Evolutionary conservation across 768 basidiomycete genomes (phyloP).

Genomic region (Termitomyces sp.): DNA sequence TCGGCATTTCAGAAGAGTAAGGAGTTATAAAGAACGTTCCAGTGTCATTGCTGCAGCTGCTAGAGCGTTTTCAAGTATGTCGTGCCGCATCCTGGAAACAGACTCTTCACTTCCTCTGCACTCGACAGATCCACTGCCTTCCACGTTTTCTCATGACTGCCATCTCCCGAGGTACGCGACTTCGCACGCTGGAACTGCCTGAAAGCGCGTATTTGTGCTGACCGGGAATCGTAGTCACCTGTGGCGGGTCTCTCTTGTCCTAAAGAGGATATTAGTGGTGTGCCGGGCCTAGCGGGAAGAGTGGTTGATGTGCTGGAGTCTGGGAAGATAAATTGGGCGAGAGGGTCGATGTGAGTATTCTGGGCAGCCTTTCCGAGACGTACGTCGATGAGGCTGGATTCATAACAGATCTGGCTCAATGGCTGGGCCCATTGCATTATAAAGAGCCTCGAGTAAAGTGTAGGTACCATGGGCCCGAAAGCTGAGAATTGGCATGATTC

Average conservation of each 20-base stretch:
- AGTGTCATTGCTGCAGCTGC: conserved; percentile 83
- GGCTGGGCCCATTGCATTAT: conserved; percentile 77
- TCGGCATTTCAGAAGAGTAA: neutral
- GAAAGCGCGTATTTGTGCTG: conserved; percentile 73
- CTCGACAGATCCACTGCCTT: conserved; percentile 82
- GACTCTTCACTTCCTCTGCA: conserved; percentile 73
- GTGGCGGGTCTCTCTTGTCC: conserved; percentile 1
- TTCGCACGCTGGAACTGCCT: conserved; percentile 61
- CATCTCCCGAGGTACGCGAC: conserved; percentile 46
- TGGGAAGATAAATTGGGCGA: conserved; percentile 20
- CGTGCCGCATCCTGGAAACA: conserved; percentile 88
- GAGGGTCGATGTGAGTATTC: conserved; percentile 40
- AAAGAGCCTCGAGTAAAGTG: conserved; percentile 62
- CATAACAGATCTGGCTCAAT: conserved; percentile 28
- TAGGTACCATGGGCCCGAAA: conserved; percentile 85
- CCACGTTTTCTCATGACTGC: conserved; percentile 35
- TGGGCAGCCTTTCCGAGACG: conserved; percentile 61
- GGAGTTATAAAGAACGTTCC: conserved; percentile 62
- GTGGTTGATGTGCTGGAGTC: conserved; percentile 16
- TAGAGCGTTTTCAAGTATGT: conserved; percentile 72
- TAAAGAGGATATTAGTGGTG: conserved; percentile 5
- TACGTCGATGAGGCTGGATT: conserved; percentile 79
- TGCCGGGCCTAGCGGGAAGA: conserved; percentile 16
- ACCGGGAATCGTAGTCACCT: conserved; percentile 46
- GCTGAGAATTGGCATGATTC: conserved; percentile 81